Base-by-base conservation (phyloP, 2,329 filamentous ascomycete genomes). In the Fusarium robinianum region DNA sequence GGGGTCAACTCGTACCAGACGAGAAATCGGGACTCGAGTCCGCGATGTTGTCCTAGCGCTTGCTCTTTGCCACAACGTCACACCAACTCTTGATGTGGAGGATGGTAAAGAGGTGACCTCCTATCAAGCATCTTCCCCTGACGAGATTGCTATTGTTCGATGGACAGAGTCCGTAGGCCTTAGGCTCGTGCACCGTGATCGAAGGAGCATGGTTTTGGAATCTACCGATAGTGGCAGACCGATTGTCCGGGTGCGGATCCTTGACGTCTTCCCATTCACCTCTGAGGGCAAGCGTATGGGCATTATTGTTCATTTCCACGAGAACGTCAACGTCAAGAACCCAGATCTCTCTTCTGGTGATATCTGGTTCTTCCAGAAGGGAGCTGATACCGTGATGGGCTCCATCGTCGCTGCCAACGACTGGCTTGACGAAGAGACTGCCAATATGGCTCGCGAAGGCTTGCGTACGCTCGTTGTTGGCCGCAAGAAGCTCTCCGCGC, bases 231-330 rank as follows among this genome's bases (percentile, higher is more conserved):
- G 82, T 4, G 84, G 86, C 14, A 80, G 85, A 36, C 73, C 81
- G 1, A 87, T 94, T 3, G 89, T 99, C 17, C 85, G 85, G 16
- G 92, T 95, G 17, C 84, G 85, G 41, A 95, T 99, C 34, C 77
- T 97, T 4, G 92, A 97, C 30, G 84, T 97, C 3, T 99, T 99
- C 60, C 95, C 95, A 0, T 99, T 99, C 66, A 99, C 94, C 0
- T 96, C 91, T 0, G 94, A 97, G 55, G 92, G 92, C 56, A 99
- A 99, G 71, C 84, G 94, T 38, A 99, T 99, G 94, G 94, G 95
- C 8, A 92, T 99, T 46, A 85, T 99, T 49, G 89, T 96, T 14
- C 87, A 91, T 57, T 96, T 97, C 62, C 77, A 84, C 18, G 80
- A 85, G 10, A 74, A 75, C 21, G 17, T 60, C 15, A 74, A 75